Conservation (phyloP, 768 basidiomycete species). For the Phaeotremella fagi region DNA sequence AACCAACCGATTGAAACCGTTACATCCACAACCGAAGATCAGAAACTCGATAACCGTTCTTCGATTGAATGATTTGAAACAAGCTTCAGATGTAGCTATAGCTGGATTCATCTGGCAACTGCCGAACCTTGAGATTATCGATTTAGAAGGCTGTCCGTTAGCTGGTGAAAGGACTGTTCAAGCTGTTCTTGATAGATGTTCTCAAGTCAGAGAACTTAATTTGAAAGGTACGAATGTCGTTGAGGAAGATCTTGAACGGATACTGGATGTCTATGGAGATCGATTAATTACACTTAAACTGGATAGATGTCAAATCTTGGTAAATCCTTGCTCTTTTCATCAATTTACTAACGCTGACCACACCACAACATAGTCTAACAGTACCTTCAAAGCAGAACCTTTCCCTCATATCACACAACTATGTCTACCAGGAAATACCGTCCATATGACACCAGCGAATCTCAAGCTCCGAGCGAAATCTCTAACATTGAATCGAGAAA, state of each 20-base stretch:
- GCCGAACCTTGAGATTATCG: slow-evolving; percentile 27
- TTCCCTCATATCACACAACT: slow-evolving; percentile 32
- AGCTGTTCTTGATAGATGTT: slow-evolving; percentile 19
- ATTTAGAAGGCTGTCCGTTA: slow-evolving; percentile 31
- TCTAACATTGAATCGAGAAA: slow-evolving; percentile 1
- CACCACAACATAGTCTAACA: slow-evolving; percentile 1
- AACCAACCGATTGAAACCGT: slow-evolving; percentile 15
- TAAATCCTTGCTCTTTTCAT: slow-evolving; percentile 6
- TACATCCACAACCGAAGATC: slow-evolving; percentile 10
- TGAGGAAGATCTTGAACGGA: slow-evolving; percentile 13
- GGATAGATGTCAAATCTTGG: slow-evolving; percentile 14
- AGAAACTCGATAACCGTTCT: slow-evolving; percentile 9
- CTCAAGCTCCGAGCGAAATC: slow-evolving; percentile 2
- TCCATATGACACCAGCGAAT: slow-evolving; percentile 12
- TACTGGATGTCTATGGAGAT: slow-evolving; percentile 23
- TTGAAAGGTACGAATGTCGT: slow-evolving; percentile 29
- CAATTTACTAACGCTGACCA: not conserved
- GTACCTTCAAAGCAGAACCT: slow-evolving; percentile 12
- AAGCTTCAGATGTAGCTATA: slow-evolving; percentile 26
- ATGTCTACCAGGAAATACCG: slow-evolving; percentile 31
- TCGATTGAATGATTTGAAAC: slow-evolving; percentile 15
- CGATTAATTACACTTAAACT: slow-evolving; percentile 30
- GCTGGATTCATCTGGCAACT: slow-evolving; percentile 25
- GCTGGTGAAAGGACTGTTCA: slow-evolving; percentile 12
- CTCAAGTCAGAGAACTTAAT: slow-evolving; percentile 20